Conservation (phyloP, 257 asterid species). For the Nicotiana benthamiana region DNA sequence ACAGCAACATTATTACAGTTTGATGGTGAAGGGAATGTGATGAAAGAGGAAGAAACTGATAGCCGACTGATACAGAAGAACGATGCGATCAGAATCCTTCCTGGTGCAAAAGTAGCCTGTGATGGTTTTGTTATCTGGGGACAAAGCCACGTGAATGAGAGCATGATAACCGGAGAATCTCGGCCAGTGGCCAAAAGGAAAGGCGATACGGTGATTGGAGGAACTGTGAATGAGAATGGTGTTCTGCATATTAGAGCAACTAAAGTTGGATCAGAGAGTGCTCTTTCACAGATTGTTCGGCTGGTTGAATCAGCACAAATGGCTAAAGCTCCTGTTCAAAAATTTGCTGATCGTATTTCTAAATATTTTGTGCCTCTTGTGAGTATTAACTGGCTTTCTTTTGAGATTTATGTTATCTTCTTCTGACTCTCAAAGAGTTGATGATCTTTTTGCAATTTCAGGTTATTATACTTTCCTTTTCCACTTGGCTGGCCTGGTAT, state of each 20-base stretch:
- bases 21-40: constrained; percentile 34
- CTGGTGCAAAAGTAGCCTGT: constrained; percentile 71
- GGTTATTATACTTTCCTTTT: constrained; percentile 32
- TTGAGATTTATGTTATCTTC: neutral
- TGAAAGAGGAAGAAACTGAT: constrained; percentile 57
- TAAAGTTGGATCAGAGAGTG: constrained; percentile 61
- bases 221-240: constrained; percentile 63
- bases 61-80: constrained; percentile 56
- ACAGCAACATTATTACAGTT: constrained; percentile 23
- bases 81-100: constrained; percentile 51
- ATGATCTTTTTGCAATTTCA: constrained; percentile 2
- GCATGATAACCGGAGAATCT: constrained; percentile 60
- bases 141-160: constrained; percentile 36
- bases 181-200: constrained; percentile 52
- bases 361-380: constrained; percentile 41
- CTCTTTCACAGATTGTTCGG: constrained; percentile 56
- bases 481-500: constrained; percentile 40
- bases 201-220: constrained; percentile 63
- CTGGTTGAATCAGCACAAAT: constrained; percentile 54
- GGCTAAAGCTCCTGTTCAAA: constrained; percentile 59
- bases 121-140: constrained; percentile 65
- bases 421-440: neutral
- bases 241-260: constrained; percentile 53
- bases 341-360: constrained; percentile 45
- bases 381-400: constrained; percentile 10